Base-by-base conservation (phyloP, 306 rosid genomes). In the Fagus crenata region DNA sequence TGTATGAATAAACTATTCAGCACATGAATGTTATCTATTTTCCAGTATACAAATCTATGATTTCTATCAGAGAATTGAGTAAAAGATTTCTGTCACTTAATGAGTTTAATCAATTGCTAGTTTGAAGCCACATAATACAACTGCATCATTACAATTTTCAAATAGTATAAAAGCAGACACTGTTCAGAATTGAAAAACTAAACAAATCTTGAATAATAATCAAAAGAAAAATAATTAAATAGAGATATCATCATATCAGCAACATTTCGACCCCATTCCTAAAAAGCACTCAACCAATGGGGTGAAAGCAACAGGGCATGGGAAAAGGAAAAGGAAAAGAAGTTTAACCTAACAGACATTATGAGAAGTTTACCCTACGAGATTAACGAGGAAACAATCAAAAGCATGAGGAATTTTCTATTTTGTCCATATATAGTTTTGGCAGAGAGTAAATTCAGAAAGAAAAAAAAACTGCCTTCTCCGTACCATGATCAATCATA, bases 281-380 rank as follows among this genome's bases (percentile, higher is more conserved):
- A 15, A 74, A 85, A 88, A 78, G 82, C 83, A 81, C 84, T 77
- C 72, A 55, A 74, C 55, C 71, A n/a, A 65, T 76, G 71, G 53
- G 28, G 49, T 51, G 83, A 82, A 75, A 82, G 71, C 69, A 68
- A 71, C 80, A 32, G 75, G 80, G 74, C 85, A 75, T 68, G 78
- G 68, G 67, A 75, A 79, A 78, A 81, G 83, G 67, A 75, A 79
- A 78, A 81, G 83, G 79, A 69, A 37, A 81, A 22, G 67, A 43
- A 70, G 42, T 73, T 83, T 75, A 69, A 77, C 76, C 54, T 75
- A 53, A 49, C 53, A 76, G 28, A 40, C 65, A 13, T 17, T 5
- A 15, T 17, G 31, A 31, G 7, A 37, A 4, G 42, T 64, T 15
- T 64, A 15, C 69, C 43, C 6, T 5, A 6, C 28, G 17, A 14